Evolutionary conservation across 805 yeast genomes (phyloP).

Genomic region (Candida ascalaphidarum): DNA sequence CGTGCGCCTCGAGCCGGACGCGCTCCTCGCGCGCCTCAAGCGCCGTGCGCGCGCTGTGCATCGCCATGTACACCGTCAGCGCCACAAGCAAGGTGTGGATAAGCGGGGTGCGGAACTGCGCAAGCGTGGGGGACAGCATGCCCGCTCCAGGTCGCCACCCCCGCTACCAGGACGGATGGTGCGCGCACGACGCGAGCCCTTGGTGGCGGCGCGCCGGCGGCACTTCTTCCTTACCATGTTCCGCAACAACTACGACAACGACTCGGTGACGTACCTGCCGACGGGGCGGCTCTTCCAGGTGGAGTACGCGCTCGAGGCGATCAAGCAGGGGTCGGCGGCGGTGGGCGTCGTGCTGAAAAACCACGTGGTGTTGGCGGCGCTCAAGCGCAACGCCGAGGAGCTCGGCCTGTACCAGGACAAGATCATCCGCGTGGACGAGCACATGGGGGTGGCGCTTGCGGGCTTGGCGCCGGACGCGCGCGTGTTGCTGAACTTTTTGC

Average conservation of each 20-base stretch:
- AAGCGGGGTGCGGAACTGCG: conserved; percentile 29
- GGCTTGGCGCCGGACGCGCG: conserved; percentile 99
- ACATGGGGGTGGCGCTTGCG: conserved; percentile 90
- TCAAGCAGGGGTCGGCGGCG: conserved; percentile 96
- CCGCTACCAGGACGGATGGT: neutral
- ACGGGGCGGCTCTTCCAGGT: conserved; percentile 85
- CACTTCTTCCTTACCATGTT: no score
- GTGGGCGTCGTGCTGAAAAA: conserved; percentile 84
- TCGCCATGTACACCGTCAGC: conserved; percentile 25
- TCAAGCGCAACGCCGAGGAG: conserved; percentile 95
- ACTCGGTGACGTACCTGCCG: conserved; percentile 94
- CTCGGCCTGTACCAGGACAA: conserved; percentile 95
- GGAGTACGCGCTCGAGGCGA: conserved; percentile 70
- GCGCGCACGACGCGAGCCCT: no score
- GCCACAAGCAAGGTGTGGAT: conserved; percentile 31
- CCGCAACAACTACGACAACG: conserved; percentile 98
- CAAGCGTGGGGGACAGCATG: conserved; percentile 25
- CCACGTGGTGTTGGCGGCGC: conserved; percentile 86
- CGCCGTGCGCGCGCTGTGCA: conserved; percentile 24
- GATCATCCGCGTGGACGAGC: conserved; percentile 84
- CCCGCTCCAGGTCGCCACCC: conserved; percentile 6
- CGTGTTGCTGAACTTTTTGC: conserved; percentile 77
- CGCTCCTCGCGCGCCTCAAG: conserved; percentile 18
- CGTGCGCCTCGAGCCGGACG: conserved; percentile 8
- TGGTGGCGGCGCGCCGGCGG: no score